Evolutionary conservation across 2,329 filamentous ascomycete genomes (phyloP).

Genomic region (Fusarium succisae): DNA sequence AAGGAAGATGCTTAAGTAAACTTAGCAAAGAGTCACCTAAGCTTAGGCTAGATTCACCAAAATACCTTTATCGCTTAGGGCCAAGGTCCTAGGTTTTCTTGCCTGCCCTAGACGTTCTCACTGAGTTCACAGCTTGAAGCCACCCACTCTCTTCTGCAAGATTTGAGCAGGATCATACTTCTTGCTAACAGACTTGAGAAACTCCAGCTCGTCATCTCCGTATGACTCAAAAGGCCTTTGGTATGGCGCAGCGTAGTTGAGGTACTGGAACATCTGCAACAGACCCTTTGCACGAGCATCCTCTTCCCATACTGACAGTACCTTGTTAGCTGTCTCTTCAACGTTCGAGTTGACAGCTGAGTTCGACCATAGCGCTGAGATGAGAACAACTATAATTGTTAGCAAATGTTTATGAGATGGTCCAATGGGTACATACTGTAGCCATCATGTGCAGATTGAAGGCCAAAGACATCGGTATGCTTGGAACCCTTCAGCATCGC

Average conservation of each 20-base stretch:
- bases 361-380: background rate
- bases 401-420: rapidly evolving
- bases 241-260: background rate
- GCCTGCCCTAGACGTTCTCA: rapidly evolving
- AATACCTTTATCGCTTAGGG: background rate
- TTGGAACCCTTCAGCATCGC: background rate
- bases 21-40: background rate
- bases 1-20: background rate
- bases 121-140: background rate
- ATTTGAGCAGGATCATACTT: constrained; percentile 9
- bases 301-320: background rate
- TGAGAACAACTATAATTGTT: background rate
- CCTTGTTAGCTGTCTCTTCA: rapidly evolving
- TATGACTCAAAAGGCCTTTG: background rate
- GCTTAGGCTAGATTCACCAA: background rate
- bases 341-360: background rate
- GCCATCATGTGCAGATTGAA: background rate
- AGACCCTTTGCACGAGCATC: background rate
- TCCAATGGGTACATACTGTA: background rate
- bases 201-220: background rate
- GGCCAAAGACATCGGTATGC: background rate
- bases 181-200: background rate
- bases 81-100: background rate
- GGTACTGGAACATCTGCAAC: constrained; percentile 1
- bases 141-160: constrained; percentile 1